These are phyloP conservation scores for Linaria vulgaris DNA, from an alignment of 257 asterid genomes.

Conservation along the genomic window DNA sequence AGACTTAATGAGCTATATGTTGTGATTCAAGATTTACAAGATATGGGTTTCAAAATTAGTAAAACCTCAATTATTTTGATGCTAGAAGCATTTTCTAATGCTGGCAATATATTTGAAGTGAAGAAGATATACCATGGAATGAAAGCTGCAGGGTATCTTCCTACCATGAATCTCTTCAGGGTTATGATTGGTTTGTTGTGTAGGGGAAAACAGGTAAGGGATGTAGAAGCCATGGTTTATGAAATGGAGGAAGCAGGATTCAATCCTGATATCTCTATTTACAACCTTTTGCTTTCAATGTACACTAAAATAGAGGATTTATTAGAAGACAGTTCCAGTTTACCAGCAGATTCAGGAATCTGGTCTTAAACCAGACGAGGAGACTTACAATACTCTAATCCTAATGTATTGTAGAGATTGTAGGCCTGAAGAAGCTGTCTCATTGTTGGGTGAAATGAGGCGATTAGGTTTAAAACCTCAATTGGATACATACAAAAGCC, in stretches of 20 bases:
- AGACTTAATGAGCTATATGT: slow-evolving; percentile 87
- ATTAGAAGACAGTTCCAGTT: slow-evolving; percentile 66
- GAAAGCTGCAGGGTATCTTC: slow-evolving; percentile 93
- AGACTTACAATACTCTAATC: slow-evolving; percentile 73
- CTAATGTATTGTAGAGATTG: slow-evolving; percentile 91
- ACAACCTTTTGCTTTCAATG: slow-evolving; percentile 68
- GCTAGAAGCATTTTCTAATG: slow-evolving; percentile 92
- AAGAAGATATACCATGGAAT: slow-evolving; percentile 85
- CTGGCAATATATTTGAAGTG: slow-evolving; percentile 78
- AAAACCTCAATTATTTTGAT: slow-evolving; percentile 78
- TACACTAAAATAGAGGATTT: slow-evolving; percentile 75
- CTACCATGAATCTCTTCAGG: slow-evolving; percentile 92
- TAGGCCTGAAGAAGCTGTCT: slow-evolving; percentile 75
- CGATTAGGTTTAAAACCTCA: slow-evolving; percentile 53
- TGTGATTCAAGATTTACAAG: slow-evolving; percentile 91
- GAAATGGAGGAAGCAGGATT: slow-evolving; percentile 92
- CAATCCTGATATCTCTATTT: slow-evolving; percentile 67
- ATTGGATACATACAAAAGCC: slow-evolving; percentile 79
- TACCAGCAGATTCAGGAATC: slow-evolving; percentile 72
- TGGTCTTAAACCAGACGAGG: slow-evolving; percentile 73
- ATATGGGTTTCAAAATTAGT: slow-evolving; percentile 92
- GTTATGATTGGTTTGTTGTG: slow-evolving; percentile 80
- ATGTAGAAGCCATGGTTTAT: slow-evolving; percentile 79
- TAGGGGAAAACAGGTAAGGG: slow-evolving; percentile 71
- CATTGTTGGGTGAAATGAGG: slow-evolving; percentile 69